Evolutionary conservation across 768 basidiomycete species (phyloP).

Genomic region (Hirschioporus abietinus): DNA sequence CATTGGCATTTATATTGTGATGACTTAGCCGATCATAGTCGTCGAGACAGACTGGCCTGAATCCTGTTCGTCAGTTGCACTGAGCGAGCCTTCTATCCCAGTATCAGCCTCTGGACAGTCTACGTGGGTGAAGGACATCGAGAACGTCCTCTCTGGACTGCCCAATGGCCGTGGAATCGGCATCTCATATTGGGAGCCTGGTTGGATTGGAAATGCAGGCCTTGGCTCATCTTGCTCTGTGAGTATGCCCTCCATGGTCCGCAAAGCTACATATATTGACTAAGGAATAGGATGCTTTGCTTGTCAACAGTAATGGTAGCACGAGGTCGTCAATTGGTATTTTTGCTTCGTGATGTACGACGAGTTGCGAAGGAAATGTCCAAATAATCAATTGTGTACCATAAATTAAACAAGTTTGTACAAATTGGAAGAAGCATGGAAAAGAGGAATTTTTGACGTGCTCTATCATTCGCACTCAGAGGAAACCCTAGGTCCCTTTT

Average conservation of each 20-base stretch:
- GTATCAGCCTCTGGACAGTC: slow-evolving; percentile 47
- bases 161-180: slow-evolving; percentile 29
- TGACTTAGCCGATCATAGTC: slow-evolving; percentile 42
- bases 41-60: slow-evolving; percentile 65
- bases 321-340: slow-evolving; percentile 26
- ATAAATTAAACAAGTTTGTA: no score
- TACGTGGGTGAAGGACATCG: slow-evolving; percentile 48
- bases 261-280: background rate
- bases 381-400: no score
- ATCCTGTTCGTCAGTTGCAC: slow-evolving; percentile 34
- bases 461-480: no score
- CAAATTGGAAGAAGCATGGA: no score
- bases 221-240: slow-evolving; percentile 26
- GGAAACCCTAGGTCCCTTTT: background rate
- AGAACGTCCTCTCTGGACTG: slow-evolving; percentile 37
- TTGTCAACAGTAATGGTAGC: slow-evolving; percentile 45
- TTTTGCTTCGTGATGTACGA: slow-evolving; percentile 15
- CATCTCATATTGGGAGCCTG: slow-evolving; percentile 64
- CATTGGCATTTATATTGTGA: background rate
- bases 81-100: slow-evolving; percentile 44
- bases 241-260: slow-evolving; percentile 12
- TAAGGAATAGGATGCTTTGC: slow-evolving; percentile 36
- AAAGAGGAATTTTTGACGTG: no score
- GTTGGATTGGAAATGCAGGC: slow-evolving; percentile 53
- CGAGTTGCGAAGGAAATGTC: no score